Evolutionary conservation across 2,329 filamentous ascomycete genomes (phyloP), one percentile per base, ranked within the genome.

Genomic region (Pyrenochaeta sp.): DNA sequence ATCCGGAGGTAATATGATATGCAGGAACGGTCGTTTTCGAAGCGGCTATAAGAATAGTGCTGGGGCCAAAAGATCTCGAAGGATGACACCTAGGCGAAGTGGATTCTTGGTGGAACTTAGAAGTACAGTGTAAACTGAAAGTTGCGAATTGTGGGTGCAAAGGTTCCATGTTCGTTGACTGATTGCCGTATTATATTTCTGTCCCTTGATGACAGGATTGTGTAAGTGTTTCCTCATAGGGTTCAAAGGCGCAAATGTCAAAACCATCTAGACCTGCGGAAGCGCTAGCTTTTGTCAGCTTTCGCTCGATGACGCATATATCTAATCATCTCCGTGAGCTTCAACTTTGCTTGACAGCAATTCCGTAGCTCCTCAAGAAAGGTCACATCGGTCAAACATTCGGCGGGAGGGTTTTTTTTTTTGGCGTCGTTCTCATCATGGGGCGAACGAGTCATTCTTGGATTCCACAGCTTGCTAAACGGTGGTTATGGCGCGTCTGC

Each of bases 1-100:
- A 61, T 61, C 56, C 45, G 65, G 66, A 66, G 63, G 60, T 44
- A 45, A 60, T 64, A 69, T 67, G 68, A 58, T 65, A 69, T 69
- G 66, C 65, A 71, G 66, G 68, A 69, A 69, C 66, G 44, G 50
- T 34, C 27, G 47, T 45, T 45, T 39, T 50, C 34, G 30, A 42
- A 47, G 44, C 27, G 28, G 54, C 30, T 44, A 40, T 44, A 55
- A 54, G 52, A 56, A 64, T 61, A 61, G 52, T 52, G 24, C 47
- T 64, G 59, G 62, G 62, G 62, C 54, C 44, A 44, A 51, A 52
- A 50, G 47, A 49, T 47, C 24, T 22, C n/a, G 28, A 5, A 30
- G 9, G 32, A 36, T 12, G 32, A 36, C 19, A 19, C 19, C 19
- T 19, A 19, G 19, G 19, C 19, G 19, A 32, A 10, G 30, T 10